Base-by-base conservation (phyloP, 768 basidiomycete genomes). In the Lactarius deliciosus region DNA sequence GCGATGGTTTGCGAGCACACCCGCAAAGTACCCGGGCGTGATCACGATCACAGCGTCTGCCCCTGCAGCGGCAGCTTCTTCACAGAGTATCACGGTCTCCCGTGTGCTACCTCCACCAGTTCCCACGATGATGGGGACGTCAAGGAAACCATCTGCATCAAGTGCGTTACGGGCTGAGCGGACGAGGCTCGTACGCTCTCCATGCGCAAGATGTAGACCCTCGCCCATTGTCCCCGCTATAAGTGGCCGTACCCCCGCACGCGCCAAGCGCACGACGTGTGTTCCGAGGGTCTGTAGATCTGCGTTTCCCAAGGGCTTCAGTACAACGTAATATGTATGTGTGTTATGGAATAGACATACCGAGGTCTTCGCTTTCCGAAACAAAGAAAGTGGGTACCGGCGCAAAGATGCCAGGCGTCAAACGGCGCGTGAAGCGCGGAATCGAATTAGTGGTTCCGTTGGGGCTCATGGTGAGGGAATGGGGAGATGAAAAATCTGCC, bases 11-110 rank as follows among this genome's bases (percentile, higher is more conserved):
- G 82, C 80, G 70, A 94, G 81, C 15, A 82, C 89, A 9, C 92
- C 91, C 36, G 92, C 90, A 73, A 88, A 97, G 79, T 94, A 96
- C 59, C 93, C 92, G 71, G 90, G 89, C 25, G 87, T 81, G 74
- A 96, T 95, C 68, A 92, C 90, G 71, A 96, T 93, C 43, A 83
- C 85, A 71, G 85, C 90, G 76, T 96, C 93, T 6, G 96, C 94
- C 32, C 96, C 95, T 28, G 90, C 90, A 22, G 80, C 81, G 15
- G 91, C 93, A 20, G 94, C 94, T 74, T 91, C 87, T 43, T 83
- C 83, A 66, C 85, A 84, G 25, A 95, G 79, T 64, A 87, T 81
- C 57, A 96, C 80, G 38, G 92, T 92, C 75, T 92, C 93, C 60
- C 90, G 83, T 11, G 93, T 94, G 76, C 91, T 91, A 43, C 87